A percentile compares a stretch with the other conserved stretches of the same genome.
phyloP scores from a whole-genome alignment of 2,329 filamentous ascomycete species.

The Paecilomyces fulvus region DNA sequence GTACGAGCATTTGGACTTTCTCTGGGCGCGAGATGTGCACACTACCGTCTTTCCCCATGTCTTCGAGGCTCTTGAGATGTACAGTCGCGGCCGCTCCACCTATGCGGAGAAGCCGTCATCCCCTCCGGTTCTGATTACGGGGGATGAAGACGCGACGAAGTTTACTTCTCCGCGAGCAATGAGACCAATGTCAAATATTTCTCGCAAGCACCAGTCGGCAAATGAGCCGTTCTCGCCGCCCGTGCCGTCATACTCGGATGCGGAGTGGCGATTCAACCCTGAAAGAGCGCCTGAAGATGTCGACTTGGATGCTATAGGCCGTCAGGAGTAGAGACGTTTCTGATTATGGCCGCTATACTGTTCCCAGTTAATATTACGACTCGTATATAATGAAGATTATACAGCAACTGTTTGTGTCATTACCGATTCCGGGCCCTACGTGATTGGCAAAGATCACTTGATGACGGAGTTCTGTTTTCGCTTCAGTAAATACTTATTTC shows the following conservation, averaged over 20 bases:
- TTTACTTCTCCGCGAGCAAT: background rate
- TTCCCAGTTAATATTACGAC: background rate
- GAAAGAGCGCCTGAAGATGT: conserved; percentile 5
- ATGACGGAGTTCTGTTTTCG: too few species aligned
- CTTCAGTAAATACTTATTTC: too few species aligned
- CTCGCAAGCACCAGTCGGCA: background rate
- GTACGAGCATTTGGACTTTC: conserved; percentile 93
- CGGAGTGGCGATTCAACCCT: conserved; percentile 6
- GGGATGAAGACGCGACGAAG: background rate
- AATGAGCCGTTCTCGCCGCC: conserved; percentile 1
- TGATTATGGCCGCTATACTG: background rate
- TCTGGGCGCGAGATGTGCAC: conserved; percentile 85
- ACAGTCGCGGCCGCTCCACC: conserved; percentile 18
- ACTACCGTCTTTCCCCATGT: conserved; percentile 82
- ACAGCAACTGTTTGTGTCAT: background rate
- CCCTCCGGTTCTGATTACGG: background rate
- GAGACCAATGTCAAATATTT: background rate
- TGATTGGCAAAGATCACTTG: too few species aligned
- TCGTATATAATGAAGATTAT: background rate
- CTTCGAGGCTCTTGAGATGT: conserved; percentile 75
- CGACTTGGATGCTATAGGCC: conserved; percentile 3
- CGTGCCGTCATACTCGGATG: conserved; percentile 1
- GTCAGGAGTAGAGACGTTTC: background rate
- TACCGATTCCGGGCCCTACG: too few species aligned
- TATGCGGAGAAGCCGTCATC: background rate